Percentiles rank a stretch among this genome's conserved stretches.
Evolutionary conservation across 1,139 yeast species (phyloP).

Genomic region (Trichomonascaceae sp.): DNA sequence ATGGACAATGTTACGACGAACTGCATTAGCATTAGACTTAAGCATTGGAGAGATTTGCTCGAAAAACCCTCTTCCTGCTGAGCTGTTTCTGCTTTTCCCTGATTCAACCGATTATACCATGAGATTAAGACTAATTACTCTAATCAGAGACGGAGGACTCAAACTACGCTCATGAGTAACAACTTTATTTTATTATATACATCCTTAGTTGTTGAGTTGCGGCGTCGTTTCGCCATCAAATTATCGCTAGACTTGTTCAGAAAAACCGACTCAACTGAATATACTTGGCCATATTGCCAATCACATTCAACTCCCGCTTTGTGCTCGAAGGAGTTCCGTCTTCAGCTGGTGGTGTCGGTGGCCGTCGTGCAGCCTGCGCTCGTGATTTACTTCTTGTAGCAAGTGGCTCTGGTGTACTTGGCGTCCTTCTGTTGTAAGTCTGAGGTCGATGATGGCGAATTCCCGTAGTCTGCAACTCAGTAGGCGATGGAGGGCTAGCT

Average conservation of each 20-base stretch:
- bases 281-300: slow-evolving; percentile 20
- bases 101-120: slow-evolving; percentile 4
- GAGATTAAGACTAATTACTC: slow-evolving; percentile 3
- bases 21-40: neutral
- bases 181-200: neutral
- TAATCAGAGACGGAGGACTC: neutral
- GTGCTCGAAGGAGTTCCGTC: neutral
- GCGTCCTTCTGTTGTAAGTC: slow-evolving; percentile 6
- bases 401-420: slow-evolving; percentile 10
- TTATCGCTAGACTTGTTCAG: slow-evolving; percentile 6
- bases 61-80: neutral
- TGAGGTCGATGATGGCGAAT: neutral
- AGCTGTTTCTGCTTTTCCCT: slow-evolving; percentile 2
- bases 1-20: slow-evolving; percentile 3
- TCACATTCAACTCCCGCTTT: slow-evolving; percentile 9
- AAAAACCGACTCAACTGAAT: slow-evolving; percentile 21
- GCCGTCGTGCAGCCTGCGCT: slow-evolving; percentile 4
- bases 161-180: neutral
- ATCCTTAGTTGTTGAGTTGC: neutral
- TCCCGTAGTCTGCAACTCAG: neutral
- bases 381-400: slow-evolving; percentile 11
- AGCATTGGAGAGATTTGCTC: neutral
- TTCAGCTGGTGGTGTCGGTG: slow-evolving; percentile 6
- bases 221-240: neutral
- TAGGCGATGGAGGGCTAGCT: slow-evolving; percentile 1